These are phyloP conservation scores for Arxiozyma bovina DNA, from an alignment of 1,139 yeast genomes.

Conservation along the genomic window DNA sequence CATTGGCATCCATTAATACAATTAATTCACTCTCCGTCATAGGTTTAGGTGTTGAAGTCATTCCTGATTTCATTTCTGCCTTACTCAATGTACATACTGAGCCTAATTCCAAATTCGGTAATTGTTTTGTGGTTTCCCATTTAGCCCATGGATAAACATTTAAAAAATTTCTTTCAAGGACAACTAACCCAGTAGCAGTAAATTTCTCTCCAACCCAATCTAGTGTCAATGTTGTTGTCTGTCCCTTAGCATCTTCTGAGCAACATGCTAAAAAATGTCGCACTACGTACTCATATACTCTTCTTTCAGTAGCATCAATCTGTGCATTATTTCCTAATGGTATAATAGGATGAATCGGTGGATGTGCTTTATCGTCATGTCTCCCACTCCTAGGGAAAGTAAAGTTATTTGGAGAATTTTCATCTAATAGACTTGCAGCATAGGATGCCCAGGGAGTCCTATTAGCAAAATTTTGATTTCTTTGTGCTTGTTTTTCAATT, in stretches of 20 bases:
- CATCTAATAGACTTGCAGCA: slow-evolving; percentile 31
- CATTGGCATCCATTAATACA: slow-evolving; percentile 91
- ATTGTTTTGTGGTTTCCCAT: slow-evolving; percentile 61
- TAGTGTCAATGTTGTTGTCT: slow-evolving; percentile 50
- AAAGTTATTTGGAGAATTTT: slow-evolving; percentile 31
- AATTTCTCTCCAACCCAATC: slow-evolving; percentile 76
- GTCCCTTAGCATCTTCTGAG: slow-evolving; percentile 82
- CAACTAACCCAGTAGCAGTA: slow-evolving; percentile 61
- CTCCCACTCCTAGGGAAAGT: slow-evolving; percentile 66
- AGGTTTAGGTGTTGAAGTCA: slow-evolving; percentile 69
- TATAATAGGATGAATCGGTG: slow-evolving; percentile 90
- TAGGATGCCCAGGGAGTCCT: slow-evolving; percentile 42
- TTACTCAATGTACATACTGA: slow-evolving; percentile 46
- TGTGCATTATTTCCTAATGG: slow-evolving; percentile 21
- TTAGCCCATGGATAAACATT: slow-evolving; percentile 71
- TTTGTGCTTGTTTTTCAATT: slow-evolving; percentile 50
- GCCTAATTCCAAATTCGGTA: slow-evolving; percentile 58
- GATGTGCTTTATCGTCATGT: slow-evolving; percentile 93
- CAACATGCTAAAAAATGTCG: slow-evolving; percentile 88
- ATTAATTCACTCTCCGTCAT: slow-evolving; percentile 91
- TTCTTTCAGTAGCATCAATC: slow-evolving; percentile 44
- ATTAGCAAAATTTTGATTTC: slow-evolving; percentile 18
- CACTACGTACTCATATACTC: slow-evolving; percentile 79
- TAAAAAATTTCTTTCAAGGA: slow-evolving; percentile 62
- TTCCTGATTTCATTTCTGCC: slow-evolving; percentile 61